Evolutionary conservation across 176 grass and related monocot genomes (phyloP), one percentile per base, ranked within the genome.

Genomic region (Ensete glaucum): DNA sequence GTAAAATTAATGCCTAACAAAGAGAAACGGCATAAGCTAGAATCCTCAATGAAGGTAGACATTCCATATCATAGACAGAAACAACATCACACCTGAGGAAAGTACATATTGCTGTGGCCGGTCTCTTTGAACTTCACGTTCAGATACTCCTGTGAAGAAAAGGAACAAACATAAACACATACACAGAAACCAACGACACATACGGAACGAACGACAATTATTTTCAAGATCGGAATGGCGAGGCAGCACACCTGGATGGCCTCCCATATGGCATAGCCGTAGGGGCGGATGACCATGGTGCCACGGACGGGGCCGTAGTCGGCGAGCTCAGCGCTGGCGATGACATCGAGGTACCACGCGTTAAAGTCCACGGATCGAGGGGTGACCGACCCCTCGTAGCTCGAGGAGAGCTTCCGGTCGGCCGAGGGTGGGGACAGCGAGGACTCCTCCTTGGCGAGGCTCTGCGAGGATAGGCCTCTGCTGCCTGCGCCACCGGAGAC

Each of bases 91-190:
- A 90, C 93, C 90, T 97, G 95, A 78, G 95, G 95, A 43, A 99
- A 99, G 80, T 99, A 99, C 95, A 99, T 99, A 66, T 99, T 99
- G 70, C 84, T 99, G 69, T 99, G 95, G 6, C 95, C 95, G 66
- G 95, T 94, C 71, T 91, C 95, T 81, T 98, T 98, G 82, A 98
- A 98, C 83, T 99, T 91, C 25, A 89, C 86, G 82, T 99, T 99
- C 80, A 99, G 71, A 85, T 91, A 99, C 73, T 99, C 90, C 95
- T 99, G 71, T 25, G 80, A 73, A 0, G 8, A 73, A 49, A 67
- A 70, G n/a, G 51, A 56, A 73, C 0, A 56, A 64, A 62, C 13
- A 64, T 62, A 76, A 13, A n/a, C 9, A 0, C 53, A 65, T 70
- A 23, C 57, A 63, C 23, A 24, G 59, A 64, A 20, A 16, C 60